Evolutionary conservation across 1,284 basidiomycete species (phyloP).

Genomic region (Puccinia triticina): DNA sequence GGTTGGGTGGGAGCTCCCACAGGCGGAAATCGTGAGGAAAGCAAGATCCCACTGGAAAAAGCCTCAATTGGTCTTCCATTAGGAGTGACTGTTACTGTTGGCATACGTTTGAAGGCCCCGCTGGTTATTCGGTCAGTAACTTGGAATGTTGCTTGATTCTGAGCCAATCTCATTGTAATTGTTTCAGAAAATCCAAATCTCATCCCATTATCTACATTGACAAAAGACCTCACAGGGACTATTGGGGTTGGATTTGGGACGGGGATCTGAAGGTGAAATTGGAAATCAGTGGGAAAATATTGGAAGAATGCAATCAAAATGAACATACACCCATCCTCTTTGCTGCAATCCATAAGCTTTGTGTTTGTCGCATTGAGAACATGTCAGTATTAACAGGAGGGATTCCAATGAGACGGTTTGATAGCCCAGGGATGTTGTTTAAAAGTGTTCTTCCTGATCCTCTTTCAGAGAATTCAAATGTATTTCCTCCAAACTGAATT

Average conservation of each 20-base stretch:
- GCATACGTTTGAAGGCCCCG: not conserved
- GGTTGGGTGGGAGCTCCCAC: too few relatives aligned
- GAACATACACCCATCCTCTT: not conserved
- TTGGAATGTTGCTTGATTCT: not conserved
- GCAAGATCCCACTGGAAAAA: not conserved
- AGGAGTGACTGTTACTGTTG: not conserved
- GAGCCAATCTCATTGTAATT: not conserved
- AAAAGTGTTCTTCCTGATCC: not conserved
- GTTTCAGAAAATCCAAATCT: conserved; percentile 11
- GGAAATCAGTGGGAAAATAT: not conserved
- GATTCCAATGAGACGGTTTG: not conserved
- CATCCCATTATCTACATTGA: not conserved
- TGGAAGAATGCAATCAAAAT: not conserved
- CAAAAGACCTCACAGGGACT: not conserved
- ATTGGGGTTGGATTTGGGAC: not conserved
- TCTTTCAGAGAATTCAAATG: not conserved
- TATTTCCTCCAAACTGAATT: not conserved
- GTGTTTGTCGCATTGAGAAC: not conserved
- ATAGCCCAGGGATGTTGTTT: not conserved
- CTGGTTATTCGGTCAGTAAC: not conserved
- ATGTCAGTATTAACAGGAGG: not conserved
- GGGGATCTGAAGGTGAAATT: not conserved
- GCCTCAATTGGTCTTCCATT: not conserved
- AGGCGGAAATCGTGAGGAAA: not conserved
- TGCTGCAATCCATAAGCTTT: not conserved